A percentile compares a stretch with the other conserved stretches of the same genome.
Conservation (phyloP, 352 stramenopile species). For the Phytophthora foliorum region DNA sequence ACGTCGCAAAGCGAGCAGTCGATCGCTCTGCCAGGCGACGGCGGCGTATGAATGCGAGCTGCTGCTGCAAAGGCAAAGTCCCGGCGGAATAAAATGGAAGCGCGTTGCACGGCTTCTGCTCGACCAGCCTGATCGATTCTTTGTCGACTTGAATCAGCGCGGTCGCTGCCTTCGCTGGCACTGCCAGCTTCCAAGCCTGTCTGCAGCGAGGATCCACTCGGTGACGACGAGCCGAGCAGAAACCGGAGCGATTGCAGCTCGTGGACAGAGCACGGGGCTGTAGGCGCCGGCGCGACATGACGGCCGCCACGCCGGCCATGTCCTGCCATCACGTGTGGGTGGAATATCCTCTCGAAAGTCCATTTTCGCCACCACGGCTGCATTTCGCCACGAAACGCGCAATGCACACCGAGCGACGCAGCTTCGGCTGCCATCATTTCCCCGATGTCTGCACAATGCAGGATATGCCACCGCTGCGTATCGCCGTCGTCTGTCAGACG, state of each 20-base stretch:
- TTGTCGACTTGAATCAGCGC: neutral
- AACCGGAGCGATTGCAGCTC: conserved; percentile 32
- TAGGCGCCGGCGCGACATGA: conserved; percentile 31
- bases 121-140: neutral
- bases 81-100: neutral
- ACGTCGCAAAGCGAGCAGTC: neutral
- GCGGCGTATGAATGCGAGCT: neutral
- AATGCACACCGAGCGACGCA: neutral
- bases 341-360: conserved; percentile 12
- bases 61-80: neutral
- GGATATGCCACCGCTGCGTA: neutral
- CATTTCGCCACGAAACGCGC: neutral
- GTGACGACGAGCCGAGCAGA: conserved; percentile 22
- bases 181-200: conserved; percentile 5
- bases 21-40: neutral
- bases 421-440: neutral
- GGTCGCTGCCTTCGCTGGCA: neutral
- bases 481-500: neutral
- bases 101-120: neutral
- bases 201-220: conserved; percentile 21
- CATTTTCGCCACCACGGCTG: neutral
- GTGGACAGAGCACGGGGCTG: conserved; percentile 33
- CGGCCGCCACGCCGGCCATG: neutral
- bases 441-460: neutral
- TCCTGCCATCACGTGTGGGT: conserved; percentile 11